phyloP scores from a whole-genome alignment of 495 filamentous ascomycete genomes.

The Hypoxylon fuscum region DNA sequence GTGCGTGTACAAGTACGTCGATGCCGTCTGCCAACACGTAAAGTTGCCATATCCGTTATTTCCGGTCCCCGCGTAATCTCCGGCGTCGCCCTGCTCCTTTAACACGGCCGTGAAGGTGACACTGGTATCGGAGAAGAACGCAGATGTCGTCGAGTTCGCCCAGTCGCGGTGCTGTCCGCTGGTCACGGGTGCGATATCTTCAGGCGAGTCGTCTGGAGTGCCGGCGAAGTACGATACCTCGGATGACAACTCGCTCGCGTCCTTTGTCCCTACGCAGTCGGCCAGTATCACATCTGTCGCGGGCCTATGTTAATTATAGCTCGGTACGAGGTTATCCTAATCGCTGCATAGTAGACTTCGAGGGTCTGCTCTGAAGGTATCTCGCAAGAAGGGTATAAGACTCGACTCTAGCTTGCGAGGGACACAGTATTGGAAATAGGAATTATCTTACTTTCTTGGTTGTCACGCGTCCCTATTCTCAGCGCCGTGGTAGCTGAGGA shows the following conservation, averaged over 20 bases:
- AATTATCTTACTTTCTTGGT: slow-evolving; percentile 29
- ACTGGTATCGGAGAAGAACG: slow-evolving; percentile 44
- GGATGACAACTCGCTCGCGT: slow-evolving; percentile 39
- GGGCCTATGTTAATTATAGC: slow-evolving; percentile 14
- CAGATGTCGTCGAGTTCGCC: slow-evolving; percentile 47
- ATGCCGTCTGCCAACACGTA: slow-evolving; percentile 48
- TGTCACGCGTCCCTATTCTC: slow-evolving; percentile 10
- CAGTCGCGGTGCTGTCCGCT: slow-evolving; percentile 46
- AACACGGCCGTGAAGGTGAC: slow-evolving; percentile 46
- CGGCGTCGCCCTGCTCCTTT: slow-evolving; percentile 41
- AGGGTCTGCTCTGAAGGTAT: too few species aligned
- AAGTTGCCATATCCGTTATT: slow-evolving; percentile 51
- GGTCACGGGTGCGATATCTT: slow-evolving; percentile 46
- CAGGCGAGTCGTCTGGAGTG: slow-evolving; percentile 28
- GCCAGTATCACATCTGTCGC: slow-evolving; percentile 27
- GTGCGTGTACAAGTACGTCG: slow-evolving; percentile 41
- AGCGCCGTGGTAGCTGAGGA: slow-evolving; percentile 7
- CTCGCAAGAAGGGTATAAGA: too few species aligned
- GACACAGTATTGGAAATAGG: too few species aligned
- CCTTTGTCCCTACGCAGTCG: slow-evolving; percentile 18
- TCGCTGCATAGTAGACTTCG: too few species aligned
- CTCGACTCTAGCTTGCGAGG: too few species aligned
- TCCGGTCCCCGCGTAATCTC: slow-evolving; percentile 47
- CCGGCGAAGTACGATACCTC: slow-evolving; percentile 50
- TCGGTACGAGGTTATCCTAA: background rate